Base-by-base conservation (phyloP, 2,329 filamentous ascomycete genomes). In the Mycogone perniciosa region DNA sequence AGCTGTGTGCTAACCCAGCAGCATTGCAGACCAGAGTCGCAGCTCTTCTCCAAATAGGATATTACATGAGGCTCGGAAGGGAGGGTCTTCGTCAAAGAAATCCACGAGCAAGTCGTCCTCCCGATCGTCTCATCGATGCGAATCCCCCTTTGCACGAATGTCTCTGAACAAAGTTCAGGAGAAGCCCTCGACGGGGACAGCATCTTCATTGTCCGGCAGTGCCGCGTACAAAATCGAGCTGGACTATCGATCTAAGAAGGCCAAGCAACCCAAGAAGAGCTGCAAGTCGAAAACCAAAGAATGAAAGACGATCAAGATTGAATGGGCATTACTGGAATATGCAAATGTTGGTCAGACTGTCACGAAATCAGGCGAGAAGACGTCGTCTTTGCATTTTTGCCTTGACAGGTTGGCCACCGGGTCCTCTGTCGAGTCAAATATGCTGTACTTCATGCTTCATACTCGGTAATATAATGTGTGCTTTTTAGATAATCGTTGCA, bases 41-140 rank as follows among this genome's bases (percentile, higher is more conserved):
- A 60, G 59, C 33, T 54, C 62, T n/a, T 65, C 62, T 31, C 66
- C 70, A 30, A 67, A 69, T 33, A 63, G 68, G 58, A 63, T 63
- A 11, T 71, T 67, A 49, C 52, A 61, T 35, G 69, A 72, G 31
- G 59, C 64, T 27, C 65, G 66, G 53, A 72, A 69, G 53, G 64
- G 65, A 35, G 55, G 60, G 26, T 70, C 65, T n/a, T 59, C 62
- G 35, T 54, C 56, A 39, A 63, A 60, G 44, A 20, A 20, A 20
- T 20, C 20, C 20, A 20, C 20, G 20, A 20, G 20, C 20, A 20
- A 20, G 20, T 20, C 20, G 20, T 20, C 20, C 20, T 20, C 20
- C 3, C 20, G 20, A 20, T 20, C 20, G 20, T 62, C 63, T 20
- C 63, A 65, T 53, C 59, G 63, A 31, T 64, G 65, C 44, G 60